phyloP scores from a whole-genome alignment of 2,329 filamentous ascomycete species.

The Chalaropsis thielavioides region DNA sequence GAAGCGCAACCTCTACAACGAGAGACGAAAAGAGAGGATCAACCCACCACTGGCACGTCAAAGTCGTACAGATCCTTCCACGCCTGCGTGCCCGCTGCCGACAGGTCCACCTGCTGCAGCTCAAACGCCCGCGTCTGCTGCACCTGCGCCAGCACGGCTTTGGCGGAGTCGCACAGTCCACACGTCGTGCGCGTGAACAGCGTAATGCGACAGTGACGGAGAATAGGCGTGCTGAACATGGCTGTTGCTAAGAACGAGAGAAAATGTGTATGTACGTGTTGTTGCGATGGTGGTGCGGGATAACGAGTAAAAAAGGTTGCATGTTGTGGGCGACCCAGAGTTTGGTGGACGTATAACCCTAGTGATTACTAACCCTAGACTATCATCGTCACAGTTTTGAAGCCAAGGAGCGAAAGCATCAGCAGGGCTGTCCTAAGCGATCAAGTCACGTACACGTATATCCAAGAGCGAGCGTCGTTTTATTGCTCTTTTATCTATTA shows the following conservation, averaged over 20 bases:
- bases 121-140: conserved; percentile 42
- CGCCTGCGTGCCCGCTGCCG: conserved; percentile 43
- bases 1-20: too few relatives aligned
- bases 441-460: too few relatives aligned
- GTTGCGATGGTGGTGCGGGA: background rate
- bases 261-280: background rate
- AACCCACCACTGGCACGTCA: conserved; percentile 60
- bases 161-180: conserved; percentile 54
- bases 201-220: conserved; percentile 51
- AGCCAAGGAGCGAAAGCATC: background rate
- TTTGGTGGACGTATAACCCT: background rate
- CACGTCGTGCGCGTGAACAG: conserved; percentile 62
- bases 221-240: conserved; percentile 38
- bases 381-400: too few relatives aligned
- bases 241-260: too few relatives aligned
- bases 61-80: conserved; percentile 69
- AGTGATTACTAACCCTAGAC: background rate
- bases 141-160: conserved; percentile 43
- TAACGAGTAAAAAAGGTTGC: background rate
- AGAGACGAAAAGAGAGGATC: background rate
- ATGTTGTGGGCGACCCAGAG: background rate
- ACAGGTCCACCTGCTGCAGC: conserved; percentile 56
- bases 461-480: too few relatives aligned
- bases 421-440: too few relatives aligned
- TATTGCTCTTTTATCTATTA: background rate